Base-by-base conservation (phyloP, 2,329 filamentous ascomycete genomes). In the Emericellopsis cladophorae region DNA sequence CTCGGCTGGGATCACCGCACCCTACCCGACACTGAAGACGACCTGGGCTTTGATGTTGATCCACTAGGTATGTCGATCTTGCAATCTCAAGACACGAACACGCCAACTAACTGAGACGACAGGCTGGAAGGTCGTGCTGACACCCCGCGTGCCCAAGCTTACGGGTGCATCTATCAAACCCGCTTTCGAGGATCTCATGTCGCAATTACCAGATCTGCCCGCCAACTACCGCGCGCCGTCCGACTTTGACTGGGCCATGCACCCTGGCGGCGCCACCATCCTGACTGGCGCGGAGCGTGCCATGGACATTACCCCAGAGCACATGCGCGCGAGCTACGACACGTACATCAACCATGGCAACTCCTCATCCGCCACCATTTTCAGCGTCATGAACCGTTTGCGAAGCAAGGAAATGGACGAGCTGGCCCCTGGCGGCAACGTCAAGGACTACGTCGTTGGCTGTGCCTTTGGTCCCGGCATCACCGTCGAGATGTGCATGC, bases 241-340 rank as follows among this genome's bases (percentile, higher is more conserved):
- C 0, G 73, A 81, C 44, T 83, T 82, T 47, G 81, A 85, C 61
- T 85, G 81, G 81, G 81, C 79, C 1, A 70, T 85, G 53, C 81
- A 85, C 49, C 81, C 81, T 0, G 81, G 81, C 5, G 81, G 81
- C 15, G 67, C 76, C 1, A 76, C 78, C 1, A 81, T 85, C 34
- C 61, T 85, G 2, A 68, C 75, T 0, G 77, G 78, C 1, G 75
- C 80, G 1, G 74, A 83, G 54, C 62, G 62, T 34, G 65, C 63
- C 1, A 66, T 85, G 64, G 54, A 59, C 6, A 68, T 84, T 37
- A 66, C 65, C 0, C 60, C 76, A 0, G 73, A 81, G 49, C 79
- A 83, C 48, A 76, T 84, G 62, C 68, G 78, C 37, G 79, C 79
- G n/a, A 80, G 76, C 44, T 81, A 81, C 51, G 74, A 81, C 45